Percentiles rank a stretch among this genome's conserved stretches.
Evolutionary conservation across 2,329 filamentous ascomycete species (phyloP).

Genomic region (Thermomyces lanuginosus): DNA sequence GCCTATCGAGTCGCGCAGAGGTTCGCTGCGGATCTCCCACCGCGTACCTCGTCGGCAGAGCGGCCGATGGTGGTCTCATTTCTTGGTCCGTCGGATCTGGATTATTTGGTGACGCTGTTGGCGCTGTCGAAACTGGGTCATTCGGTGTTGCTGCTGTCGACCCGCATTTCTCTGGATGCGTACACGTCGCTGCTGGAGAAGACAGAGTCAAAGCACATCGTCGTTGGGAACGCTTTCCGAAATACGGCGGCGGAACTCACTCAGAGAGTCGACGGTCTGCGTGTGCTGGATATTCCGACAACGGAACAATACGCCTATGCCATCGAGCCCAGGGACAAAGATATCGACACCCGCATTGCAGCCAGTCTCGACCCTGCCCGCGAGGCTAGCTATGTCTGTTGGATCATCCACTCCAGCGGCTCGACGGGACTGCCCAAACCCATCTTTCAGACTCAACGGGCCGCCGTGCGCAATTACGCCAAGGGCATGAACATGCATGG

Average conservation of each 20-base stretch:
- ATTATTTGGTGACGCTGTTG: slow-evolving; percentile 39
- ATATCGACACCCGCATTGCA: slow-evolving; percentile 10
- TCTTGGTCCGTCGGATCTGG: slow-evolving; percentile 38
- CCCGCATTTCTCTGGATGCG: slow-evolving; percentile 36
- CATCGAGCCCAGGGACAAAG: slow-evolving; percentile 6
- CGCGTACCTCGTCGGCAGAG: slow-evolving; percentile 12
- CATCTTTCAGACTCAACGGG: slow-evolving; percentile 41
- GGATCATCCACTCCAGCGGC: slow-evolving; percentile 38
- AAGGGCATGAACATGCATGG: slow-evolving; percentile 32
- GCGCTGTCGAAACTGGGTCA: slow-evolving; percentile 41
- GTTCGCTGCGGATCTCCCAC: slow-evolving; percentile 10
- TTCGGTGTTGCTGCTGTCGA: slow-evolving; percentile 39
- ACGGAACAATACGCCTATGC: slow-evolving; percentile 10
- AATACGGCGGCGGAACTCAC: slow-evolving; percentile 12
- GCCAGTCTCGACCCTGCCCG: slow-evolving; percentile 12
- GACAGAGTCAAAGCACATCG: slow-evolving; percentile 22
- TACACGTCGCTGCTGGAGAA: slow-evolving; percentile 33
- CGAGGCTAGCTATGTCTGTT: slow-evolving; percentile 20
- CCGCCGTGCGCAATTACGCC: slow-evolving; percentile 34
- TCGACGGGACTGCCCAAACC: slow-evolving; percentile 48
- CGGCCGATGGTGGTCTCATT: slow-evolving; percentile 30
- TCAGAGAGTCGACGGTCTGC: slow-evolving; percentile 8
- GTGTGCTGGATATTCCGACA: slow-evolving; percentile 15
- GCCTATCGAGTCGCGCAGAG: slow-evolving; percentile 17
- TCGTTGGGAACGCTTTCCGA: slow-evolving; percentile 14